phyloP scores from a whole-genome alignment of 768 basidiomycete species.

The Coprinopsis strossmayeri region DNA sequence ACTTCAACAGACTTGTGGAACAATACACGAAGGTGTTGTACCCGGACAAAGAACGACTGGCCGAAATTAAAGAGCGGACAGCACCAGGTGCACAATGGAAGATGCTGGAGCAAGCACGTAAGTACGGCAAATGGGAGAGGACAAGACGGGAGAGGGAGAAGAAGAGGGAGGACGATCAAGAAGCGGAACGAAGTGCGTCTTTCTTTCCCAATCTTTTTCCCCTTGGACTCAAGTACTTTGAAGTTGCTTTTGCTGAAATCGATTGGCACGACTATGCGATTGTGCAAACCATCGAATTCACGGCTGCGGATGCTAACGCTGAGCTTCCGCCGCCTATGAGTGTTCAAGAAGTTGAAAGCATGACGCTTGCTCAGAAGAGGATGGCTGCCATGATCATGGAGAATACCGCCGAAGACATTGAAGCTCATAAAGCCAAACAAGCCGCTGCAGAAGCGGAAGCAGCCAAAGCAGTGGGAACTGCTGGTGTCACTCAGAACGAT shows the following conservation, averaged over 20 bases:
- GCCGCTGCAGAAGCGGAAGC: slow-evolving; percentile 84
- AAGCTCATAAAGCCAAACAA: slow-evolving; percentile 73
- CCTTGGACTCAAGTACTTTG: slow-evolving; percentile 8
- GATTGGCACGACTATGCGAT: slow-evolving; percentile 99
- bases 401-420: slow-evolving; percentile 80
- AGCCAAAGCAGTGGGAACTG: slow-evolving; percentile 68
- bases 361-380: slow-evolving; percentile 95
- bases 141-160: slow-evolving; percentile 79
- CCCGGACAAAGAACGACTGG: slow-evolving; percentile 70
- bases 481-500: slow-evolving; percentile 33
- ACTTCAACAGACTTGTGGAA: slow-evolving; percentile 96
- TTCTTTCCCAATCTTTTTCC: slow-evolving; percentile 5
- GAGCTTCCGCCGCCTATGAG: slow-evolving; percentile 97
- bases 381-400: slow-evolving; percentile 99
- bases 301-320: slow-evolving; percentile 80
- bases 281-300: slow-evolving; percentile 97
- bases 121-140: slow-evolving; percentile 86
- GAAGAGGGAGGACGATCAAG: slow-evolving; percentile 83
- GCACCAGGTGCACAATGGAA: slow-evolving; percentile 68
- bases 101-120: slow-evolving; percentile 66
- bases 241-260: slow-evolving; percentile 92
- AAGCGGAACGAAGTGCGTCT: slow-evolving; percentile 75
- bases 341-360: slow-evolving; percentile 89
- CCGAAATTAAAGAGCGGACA: slow-evolving; percentile 58
- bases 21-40: slow-evolving; percentile 90